phyloP scores from a whole-genome alignment of 2,329 filamentous ascomycete genomes.

The Scortechinia acanthostroma region DNA sequence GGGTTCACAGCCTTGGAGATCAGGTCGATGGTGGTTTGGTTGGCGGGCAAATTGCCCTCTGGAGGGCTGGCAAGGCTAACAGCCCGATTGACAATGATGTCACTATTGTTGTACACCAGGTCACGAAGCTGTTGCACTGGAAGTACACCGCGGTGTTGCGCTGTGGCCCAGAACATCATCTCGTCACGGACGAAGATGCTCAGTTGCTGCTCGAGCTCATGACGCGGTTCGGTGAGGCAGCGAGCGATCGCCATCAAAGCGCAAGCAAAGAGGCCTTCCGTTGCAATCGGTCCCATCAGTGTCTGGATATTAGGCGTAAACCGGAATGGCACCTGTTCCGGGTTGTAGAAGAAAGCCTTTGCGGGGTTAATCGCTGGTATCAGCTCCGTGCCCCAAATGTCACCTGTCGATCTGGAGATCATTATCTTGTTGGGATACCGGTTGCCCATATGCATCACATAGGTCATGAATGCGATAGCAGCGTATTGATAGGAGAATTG shows the following conservation, averaged over 20 bases:
- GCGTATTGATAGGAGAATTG: slow-evolving; percentile 96
- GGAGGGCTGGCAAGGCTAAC: slow-evolving; percentile 74
- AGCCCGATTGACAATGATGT: slow-evolving; percentile 85
- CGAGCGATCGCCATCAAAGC: slow-evolving; percentile 93
- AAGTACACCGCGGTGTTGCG: slow-evolving; percentile 51
- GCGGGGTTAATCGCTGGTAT: slow-evolving; percentile 80
- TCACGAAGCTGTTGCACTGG: slow-evolving; percentile 62
- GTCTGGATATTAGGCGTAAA: slow-evolving; percentile 93
- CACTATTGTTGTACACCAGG: slow-evolving; percentile 56
- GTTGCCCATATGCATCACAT: slow-evolving; percentile 93
- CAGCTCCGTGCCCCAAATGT: slow-evolving; percentile 92
- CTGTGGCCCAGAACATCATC: slow-evolving; percentile 94
- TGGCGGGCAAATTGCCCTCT: slow-evolving; percentile 77
- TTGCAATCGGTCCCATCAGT: slow-evolving; percentile 89
- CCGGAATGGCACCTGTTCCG: slow-evolving; percentile 92
- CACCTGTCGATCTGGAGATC: slow-evolving; percentile 79
- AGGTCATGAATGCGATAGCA: slow-evolving; percentile 94
- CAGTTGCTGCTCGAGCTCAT: slow-evolving; percentile 89
- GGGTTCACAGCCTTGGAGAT: slow-evolving; percentile 91
- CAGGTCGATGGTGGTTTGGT: slow-evolving; percentile 92
- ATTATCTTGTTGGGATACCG: slow-evolving; percentile 93
- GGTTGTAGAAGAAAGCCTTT: slow-evolving; percentile 88
- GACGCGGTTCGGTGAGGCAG: slow-evolving; percentile 80
- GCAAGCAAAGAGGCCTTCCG: slow-evolving; percentile 92
- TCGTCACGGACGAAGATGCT: slow-evolving; percentile 94